Percentiles rank a stretch among this genome's conserved stretches.
phyloP scores from a whole-genome alignment of 148 eudicot species.

The Rhododendron ferrugineum region DNA sequence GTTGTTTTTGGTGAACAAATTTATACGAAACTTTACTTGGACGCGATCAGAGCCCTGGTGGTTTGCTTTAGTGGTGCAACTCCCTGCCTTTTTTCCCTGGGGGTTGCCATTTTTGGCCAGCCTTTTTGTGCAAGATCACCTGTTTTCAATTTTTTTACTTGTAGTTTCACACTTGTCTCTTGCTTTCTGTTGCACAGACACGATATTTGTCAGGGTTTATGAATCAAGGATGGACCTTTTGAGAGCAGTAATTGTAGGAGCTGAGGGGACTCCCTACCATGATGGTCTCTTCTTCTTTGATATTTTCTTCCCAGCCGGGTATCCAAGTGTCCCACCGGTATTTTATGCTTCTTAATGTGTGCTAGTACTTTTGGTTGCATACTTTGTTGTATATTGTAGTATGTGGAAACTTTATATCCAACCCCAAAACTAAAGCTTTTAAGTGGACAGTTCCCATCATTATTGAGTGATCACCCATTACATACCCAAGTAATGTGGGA shows the following conservation, averaged over 20 bases:
- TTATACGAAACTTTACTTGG: neutral
- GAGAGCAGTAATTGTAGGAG: constrained; percentile 82
- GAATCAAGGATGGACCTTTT: constrained; percentile 82
- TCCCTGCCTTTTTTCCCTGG: neutral
- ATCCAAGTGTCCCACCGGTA: constrained; percentile 79
- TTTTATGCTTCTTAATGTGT: constrained; percentile 16
- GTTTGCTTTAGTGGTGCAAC: neutral
- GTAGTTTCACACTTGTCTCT: neutral
- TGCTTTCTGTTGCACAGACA: constrained; percentile 35
- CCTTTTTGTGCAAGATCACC: neutral
- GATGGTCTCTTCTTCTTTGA: constrained; percentile 94
- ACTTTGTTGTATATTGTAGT: neutral
- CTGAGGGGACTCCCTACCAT: constrained; percentile 90
- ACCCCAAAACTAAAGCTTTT: neutral
- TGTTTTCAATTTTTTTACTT: neutral
- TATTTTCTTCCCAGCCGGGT: constrained; percentile 43
- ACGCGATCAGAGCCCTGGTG: neutral
- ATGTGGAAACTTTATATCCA: neutral
- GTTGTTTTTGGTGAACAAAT: neutral
- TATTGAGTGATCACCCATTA: neutral
- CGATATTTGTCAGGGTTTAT: constrained; percentile 68
- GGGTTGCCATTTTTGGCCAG: neutral
- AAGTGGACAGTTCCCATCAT: neutral
- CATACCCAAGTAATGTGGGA: neutral
- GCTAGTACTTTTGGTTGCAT: neutral